These are phyloP conservation scores for Pythium chondricola DNA, from an alignment of 352 stramenopile genomes.

Conservation along the genomic window DNA sequence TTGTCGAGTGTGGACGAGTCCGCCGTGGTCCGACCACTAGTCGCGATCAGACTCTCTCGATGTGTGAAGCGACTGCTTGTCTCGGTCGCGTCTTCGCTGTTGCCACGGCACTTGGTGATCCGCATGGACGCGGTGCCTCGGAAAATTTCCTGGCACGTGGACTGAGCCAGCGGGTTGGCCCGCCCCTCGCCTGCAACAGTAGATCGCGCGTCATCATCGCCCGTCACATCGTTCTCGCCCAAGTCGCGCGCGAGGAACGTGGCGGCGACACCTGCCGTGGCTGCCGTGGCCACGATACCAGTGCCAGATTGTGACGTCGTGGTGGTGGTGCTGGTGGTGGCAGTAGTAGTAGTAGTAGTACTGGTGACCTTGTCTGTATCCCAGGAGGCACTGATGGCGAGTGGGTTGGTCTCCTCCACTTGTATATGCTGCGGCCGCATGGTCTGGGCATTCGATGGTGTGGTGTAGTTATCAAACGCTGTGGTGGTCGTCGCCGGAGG, in stretches of 20 bases:
- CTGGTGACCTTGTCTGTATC: neutral
- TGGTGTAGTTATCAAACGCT: conserved; percentile 8
- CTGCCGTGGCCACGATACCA: conserved; percentile 7
- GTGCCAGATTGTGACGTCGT: too few species aligned
- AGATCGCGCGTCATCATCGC: conserved; percentile 8
- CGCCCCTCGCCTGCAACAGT: too few species aligned
- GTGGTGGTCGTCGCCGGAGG: neutral
- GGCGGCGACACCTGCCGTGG: neutral
- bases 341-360: too few species aligned
- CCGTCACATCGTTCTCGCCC: conserved; percentile 11
- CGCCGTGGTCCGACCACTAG: too few species aligned
- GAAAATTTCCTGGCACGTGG: conserved; percentile 7
- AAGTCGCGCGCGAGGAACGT: conserved; percentile 3
- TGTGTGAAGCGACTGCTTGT: too few species aligned
- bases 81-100: conserved; percentile 11
- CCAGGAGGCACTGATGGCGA: neutral
- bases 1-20: neutral
- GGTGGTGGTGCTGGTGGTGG: too few species aligned
- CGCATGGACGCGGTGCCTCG: conserved; percentile 1
- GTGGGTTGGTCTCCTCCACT: neutral
- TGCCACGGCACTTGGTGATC: conserved; percentile 16
- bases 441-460: neutral
- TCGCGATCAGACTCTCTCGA: too few species aligned
- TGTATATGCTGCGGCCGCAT: neutral
- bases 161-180: neutral